Conservation (phyloP, 139 green algal genomes). For the Tetraselmis chui region DNA sequence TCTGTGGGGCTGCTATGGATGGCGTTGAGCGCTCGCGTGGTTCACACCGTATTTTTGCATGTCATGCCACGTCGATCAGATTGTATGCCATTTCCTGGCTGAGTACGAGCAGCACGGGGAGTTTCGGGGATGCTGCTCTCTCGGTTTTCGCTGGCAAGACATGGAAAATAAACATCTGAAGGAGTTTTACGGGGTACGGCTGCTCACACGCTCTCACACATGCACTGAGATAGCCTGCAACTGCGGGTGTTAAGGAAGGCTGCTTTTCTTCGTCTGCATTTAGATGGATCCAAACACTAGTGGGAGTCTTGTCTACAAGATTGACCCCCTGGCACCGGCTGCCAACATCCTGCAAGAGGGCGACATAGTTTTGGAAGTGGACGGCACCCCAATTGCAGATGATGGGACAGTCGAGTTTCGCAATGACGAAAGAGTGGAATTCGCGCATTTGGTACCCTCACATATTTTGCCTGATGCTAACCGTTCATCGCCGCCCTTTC, state of each 20-base stretch:
- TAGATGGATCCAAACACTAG: not conserved
- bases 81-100: conserved; percentile 58
- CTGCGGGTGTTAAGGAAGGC: too few species aligned
- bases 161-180: conserved; percentile 30
- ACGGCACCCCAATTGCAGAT: conserved; percentile 39
- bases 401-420: conserved; percentile 57
- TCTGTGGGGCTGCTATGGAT: too few species aligned
- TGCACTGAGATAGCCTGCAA: not conserved
- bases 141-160: conserved; percentile 47
- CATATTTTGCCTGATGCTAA: too few species aligned
- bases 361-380: conserved; percentile 60
- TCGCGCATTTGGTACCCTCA: not conserved
- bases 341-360: conserved; percentile 31
- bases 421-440: conserved; percentile 60
- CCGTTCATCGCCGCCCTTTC: too few species aligned
- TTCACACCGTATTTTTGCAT: too few species aligned
- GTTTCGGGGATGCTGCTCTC: conserved; percentile 52
- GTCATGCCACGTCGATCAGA: too few species aligned
- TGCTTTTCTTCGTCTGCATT: too few species aligned
- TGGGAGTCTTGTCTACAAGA: conserved; percentile 57
- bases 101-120: conserved; percentile 42
- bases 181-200: not conserved
- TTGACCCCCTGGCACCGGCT: conserved; percentile 49
- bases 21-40: too few species aligned
- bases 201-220: not conserved